Base-by-base conservation (phyloP, 805 yeast genomes). In the Clavispora phyllophila region DNA sequence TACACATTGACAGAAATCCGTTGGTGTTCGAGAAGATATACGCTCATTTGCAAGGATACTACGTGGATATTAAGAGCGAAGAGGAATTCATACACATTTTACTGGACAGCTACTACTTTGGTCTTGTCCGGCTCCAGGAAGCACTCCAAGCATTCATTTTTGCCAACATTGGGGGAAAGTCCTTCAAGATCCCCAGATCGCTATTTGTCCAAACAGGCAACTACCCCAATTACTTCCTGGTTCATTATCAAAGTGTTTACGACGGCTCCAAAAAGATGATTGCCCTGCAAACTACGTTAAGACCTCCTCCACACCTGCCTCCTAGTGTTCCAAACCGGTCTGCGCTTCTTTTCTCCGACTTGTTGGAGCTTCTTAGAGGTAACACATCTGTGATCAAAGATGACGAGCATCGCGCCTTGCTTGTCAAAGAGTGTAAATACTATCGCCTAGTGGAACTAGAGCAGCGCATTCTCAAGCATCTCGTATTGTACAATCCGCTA, bases 271-370 rank as follows among this genome's bases (percentile, higher is more conserved):
- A 53, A 13, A 43, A 51, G 4, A 42, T 56, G 1, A 69, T 74
- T 19, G 66, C 68, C 15, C 50, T 68, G 9, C 65, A 63, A 40
- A 68, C 73, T 28, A 61, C 82, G 51, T 61, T 84, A 3, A 64
- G 96, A 29, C 96, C 96, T 0, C 95, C 96, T 3, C 87, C 93
- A 1, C 75, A 79, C 44, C 72, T 78, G 9, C 84, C 86, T 0
- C 68, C 81, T 3, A 68, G 72, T 1, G 73, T 73, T 3, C 62
- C 75, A 3, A 63, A 72, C 27, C 67, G 88, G 47, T 75, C 82
- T 2, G 73, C 83, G 0, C 58, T 54, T 17, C 57, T 78, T 42
- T 88, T 82, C 57, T 65, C 57, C 15, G 82, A 78, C 36, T 53
- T 89, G 22, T 41, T 89, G 36, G 68, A 69, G 20, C 55, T 79